Base-by-base conservation (phyloP, 345 rosid genomes). In the Ceriops tagal region DNA sequence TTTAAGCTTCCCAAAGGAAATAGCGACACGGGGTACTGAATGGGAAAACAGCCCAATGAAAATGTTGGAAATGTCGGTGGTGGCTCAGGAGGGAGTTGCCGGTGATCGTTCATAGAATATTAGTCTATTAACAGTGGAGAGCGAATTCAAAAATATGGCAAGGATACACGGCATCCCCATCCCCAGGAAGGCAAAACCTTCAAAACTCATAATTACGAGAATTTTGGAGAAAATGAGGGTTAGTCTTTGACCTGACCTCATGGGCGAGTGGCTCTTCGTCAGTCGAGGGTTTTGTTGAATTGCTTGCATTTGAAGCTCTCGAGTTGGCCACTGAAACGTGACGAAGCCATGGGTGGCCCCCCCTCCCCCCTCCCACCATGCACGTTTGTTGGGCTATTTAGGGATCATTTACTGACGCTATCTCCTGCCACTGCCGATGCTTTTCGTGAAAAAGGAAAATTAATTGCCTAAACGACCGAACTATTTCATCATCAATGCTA, bases 371-470 rank as follows among this genome's bases (percentile, higher is more conserved):
- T 24, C 26, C 64, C 13, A 19, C 58, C 9, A 19, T 0, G 15
- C 6, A 9, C 34, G 43, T 4, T 9, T 74, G 73, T 64, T 70
- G 66, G 78, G 78, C 27, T 28, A 64, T 69, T 65, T 26, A 37
- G 78, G 61, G 73, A 58, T 75, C 78, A 75, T 63, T 64, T 69
- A 58, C 73, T 75, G 72, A 64, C 32, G 6, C 61, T 34, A 58
- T 30, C 22, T 26, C 35, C 69, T 69, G 77, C 62, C 73, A 69
- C 0, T 64, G 65, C 56, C 69, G 0, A 2, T 6, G 4, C 37
- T 1, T 34, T 34, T 34, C 2, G 9, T 11, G 4, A 13, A 43
- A 43, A 43, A 34, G 3, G 16, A 31, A 8, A 5, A 2, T 4
- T 18, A 7, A 35, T 61, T 20, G 19, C 5, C 3, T 9, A 34